Evolutionary conservation across 208 protist genomes (phyloP).

Genomic region (Trypanosoma caninum): DNA sequence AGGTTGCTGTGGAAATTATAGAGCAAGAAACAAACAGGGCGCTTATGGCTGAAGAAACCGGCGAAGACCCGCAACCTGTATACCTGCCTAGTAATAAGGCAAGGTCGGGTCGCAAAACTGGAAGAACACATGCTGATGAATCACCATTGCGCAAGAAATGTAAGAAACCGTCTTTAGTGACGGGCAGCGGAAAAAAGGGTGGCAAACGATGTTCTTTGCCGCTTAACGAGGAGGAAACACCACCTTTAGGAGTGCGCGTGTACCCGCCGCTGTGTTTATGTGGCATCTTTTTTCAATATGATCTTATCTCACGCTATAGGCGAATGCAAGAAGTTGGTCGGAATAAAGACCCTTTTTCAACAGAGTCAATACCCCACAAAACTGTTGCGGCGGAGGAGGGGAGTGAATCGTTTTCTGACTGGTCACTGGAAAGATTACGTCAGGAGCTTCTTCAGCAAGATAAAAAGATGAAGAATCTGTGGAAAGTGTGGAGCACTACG

Average conservation of each 20-base stretch:
- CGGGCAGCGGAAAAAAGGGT: neutral
- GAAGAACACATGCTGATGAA: neutral
- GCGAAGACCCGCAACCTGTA: slow-evolving; percentile 21
- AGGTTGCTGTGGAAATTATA: slow-evolving; percentile 29
- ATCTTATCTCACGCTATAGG: slow-evolving; percentile 49
- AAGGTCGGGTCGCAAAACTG: too few species aligned
- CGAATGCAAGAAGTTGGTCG: slow-evolving; percentile 35
- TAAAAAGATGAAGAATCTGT: slow-evolving; percentile 32
- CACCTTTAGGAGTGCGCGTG: slow-evolving; percentile 2
- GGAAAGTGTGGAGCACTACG: slow-evolving; percentile 32
- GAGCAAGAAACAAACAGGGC: slow-evolving; percentile 45
- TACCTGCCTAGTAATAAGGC: too few species aligned
- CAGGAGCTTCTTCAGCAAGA: slow-evolving; percentile 44
- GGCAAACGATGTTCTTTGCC: neutral
- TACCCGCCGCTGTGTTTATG: slow-evolving; percentile 69
- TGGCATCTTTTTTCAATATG: slow-evolving; percentile 65
- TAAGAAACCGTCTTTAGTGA: neutral
- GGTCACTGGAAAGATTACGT: slow-evolving; percentile 31
- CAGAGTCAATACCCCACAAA: neutral
- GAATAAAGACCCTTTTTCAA: neutral
- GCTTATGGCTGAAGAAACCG: slow-evolving; percentile 25
- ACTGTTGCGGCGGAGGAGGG: slow-evolving; percentile 4
- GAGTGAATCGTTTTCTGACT: slow-evolving; percentile 8
- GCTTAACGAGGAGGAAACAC: slow-evolving; percentile 3
- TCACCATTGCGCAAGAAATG: neutral